These are phyloP conservation scores for Parietichytrium sp. DNA, from an alignment of 108 stramenopile genomes.

Conservation along the genomic window DNA sequence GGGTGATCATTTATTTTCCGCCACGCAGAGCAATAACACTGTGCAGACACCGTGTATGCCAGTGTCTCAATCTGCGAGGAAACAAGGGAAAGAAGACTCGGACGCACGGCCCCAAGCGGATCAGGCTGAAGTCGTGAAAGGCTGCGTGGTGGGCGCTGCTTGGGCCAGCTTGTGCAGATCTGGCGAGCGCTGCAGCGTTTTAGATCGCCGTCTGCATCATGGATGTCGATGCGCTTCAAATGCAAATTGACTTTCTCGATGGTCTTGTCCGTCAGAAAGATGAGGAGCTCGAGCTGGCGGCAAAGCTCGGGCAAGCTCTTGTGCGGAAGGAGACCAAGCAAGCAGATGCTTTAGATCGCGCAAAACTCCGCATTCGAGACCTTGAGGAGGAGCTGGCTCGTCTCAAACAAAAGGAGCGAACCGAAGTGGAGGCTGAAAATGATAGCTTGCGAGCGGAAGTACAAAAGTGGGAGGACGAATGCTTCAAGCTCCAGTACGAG, in stretches of 20 bases:
- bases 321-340: conserved; percentile 27
- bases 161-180: too few relatives aligned
- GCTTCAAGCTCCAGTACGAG: conserved; percentile 2
- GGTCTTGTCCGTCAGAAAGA: neutral
- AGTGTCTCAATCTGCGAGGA: too few relatives aligned
- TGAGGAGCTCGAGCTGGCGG: conserved; percentile 35
- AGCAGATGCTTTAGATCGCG: neutral
- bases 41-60: too few relatives aligned
- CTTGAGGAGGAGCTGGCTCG: neutral
- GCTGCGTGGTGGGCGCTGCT: too few relatives aligned
- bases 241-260: neutral
- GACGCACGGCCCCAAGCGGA: too few relatives aligned
- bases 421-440: neutral
- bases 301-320: conserved; percentile 13
- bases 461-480: conserved; percentile 24
- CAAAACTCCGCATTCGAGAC: neutral
- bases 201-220: too few relatives aligned
- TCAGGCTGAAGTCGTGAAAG: too few relatives aligned
- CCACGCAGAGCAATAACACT: too few relatives aligned
- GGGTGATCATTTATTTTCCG: too few relatives aligned
- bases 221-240: neutral
- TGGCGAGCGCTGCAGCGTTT: too few relatives aligned
- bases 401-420: neutral
- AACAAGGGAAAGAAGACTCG: too few relatives aligned
- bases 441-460: too few relatives aligned